Conservation (phyloP, 192 early-diverging fungal species). For the Oehlia diaphana region DNA sequence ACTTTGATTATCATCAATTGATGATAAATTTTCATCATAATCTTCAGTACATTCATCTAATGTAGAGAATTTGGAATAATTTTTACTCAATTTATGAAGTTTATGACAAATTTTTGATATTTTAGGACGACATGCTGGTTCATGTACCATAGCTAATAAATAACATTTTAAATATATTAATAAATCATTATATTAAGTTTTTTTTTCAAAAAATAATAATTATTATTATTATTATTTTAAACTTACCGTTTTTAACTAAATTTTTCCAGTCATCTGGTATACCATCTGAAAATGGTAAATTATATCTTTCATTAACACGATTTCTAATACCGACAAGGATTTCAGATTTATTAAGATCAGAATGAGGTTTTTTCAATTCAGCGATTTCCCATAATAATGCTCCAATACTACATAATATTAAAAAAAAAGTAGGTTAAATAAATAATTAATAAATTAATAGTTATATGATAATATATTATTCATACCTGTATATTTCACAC, state of each 20-base stretch:
- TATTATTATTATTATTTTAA: too few relatives aligned
- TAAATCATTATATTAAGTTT: neutral
- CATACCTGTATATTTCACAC: slow-evolving; percentile 23
- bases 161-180: neutral
- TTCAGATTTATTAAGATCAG: neutral
- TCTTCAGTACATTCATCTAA: too few relatives aligned
- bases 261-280: neutral
- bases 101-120: too few relatives aligned
- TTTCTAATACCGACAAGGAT: neutral
- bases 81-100: too few relatives aligned
- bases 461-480: neutral
- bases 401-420: slow-evolving; percentile 4
- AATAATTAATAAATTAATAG: too few relatives aligned
- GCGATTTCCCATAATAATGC: slow-evolving; percentile 21
- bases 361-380: slow-evolving; percentile 5
- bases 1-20: neutral
- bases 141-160: too few relatives aligned
- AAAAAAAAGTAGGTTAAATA: neutral
- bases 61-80: too few relatives aligned
- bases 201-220: too few relatives aligned
- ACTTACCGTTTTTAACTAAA: neutral
- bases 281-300: neutral
- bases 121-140: too few relatives aligned
- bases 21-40: neutral
- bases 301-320: neutral